Percentiles rank a stretch among this genome's conserved stretches.
Conservation (phyloP, 140 eudicot species). For the Flaveria floridana region DNA sequence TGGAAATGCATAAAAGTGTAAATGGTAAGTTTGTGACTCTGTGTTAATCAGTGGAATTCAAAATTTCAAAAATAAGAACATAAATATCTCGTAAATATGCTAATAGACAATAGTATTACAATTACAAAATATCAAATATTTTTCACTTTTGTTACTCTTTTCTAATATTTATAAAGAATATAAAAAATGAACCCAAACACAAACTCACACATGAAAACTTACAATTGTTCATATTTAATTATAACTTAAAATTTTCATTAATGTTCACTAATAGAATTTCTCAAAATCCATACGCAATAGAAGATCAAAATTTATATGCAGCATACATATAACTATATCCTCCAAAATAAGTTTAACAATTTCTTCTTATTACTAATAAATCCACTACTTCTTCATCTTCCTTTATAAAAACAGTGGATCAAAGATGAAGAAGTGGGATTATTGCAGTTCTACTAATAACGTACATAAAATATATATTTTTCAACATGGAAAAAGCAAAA, state of each 20-base stretch:
- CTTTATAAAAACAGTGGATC: slow-evolving; percentile 29
- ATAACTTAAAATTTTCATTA: slow-evolving; percentile 16
- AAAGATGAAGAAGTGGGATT: slow-evolving; percentile 38
- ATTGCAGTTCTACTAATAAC: slow-evolving; percentile 24
- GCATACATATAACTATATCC: slow-evolving; percentile 28
- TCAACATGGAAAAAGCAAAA: slow-evolving; percentile 77
- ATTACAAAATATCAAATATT: too few relatives aligned
- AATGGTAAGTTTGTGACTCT: too few relatives aligned
- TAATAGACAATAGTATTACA: too few relatives aligned
- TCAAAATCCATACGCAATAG: background rate
- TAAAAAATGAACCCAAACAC: too few relatives aligned
- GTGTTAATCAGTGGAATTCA: too few relatives aligned
- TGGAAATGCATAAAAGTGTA: too few relatives aligned
- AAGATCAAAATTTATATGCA: slow-evolving; percentile 19
- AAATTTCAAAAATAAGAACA: too few relatives aligned
- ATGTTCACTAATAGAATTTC: background rate
- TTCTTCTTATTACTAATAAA: slow-evolving; percentile 23
- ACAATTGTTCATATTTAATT: background rate
- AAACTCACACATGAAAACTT: too few relatives aligned
- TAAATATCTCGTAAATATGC: too few relatives aligned
- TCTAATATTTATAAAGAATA: too few relatives aligned
- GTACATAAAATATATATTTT: background rate
- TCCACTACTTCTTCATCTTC: slow-evolving; percentile 41
- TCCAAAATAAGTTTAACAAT: slow-evolving; percentile 15
- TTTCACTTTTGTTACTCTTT: too few relatives aligned